phyloP scores from a whole-genome alignment of 2,329 filamentous ascomycete genomes.

The Colletotrichum sp. region DNA sequence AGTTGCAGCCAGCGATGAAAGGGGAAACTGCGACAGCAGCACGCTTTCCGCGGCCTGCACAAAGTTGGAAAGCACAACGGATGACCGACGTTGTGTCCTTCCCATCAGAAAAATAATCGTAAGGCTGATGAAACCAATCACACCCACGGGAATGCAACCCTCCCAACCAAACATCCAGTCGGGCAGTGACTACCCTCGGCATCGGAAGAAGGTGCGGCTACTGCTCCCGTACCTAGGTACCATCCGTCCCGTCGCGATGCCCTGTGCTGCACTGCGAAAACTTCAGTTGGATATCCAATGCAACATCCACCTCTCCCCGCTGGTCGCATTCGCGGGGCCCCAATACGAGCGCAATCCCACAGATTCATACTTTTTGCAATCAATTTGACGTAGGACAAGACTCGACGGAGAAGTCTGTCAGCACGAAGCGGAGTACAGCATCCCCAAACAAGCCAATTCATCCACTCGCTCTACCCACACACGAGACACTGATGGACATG shows the following conservation, averaged over 20 bases:
- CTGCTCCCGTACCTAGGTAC: neutral
- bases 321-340: neutral
- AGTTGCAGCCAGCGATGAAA: neutral
- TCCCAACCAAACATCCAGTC: neutral
- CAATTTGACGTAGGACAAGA: slow-evolving; percentile 10
- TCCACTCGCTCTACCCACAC: neutral
- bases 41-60: neutral
- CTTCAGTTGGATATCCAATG: neutral
- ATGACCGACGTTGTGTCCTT: neutral
- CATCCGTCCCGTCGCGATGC: neutral
- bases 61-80: neutral
- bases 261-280: neutral
- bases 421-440: neutral
- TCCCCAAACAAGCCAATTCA: neutral
- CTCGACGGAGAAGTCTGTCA: neutral
- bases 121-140: slow-evolving; percentile 14
- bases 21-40: neutral
- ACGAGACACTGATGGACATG: neutral
- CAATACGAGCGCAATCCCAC: neutral
- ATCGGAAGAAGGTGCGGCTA: neutral
- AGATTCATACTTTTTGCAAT: neutral
- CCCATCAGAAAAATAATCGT: neutral
- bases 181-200: neutral
- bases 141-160: neutral
- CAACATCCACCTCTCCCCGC: neutral